Base-by-base conservation (phyloP, 192 early-diverging fungal genomes). In the Umbelopsis isabellina region DNA sequence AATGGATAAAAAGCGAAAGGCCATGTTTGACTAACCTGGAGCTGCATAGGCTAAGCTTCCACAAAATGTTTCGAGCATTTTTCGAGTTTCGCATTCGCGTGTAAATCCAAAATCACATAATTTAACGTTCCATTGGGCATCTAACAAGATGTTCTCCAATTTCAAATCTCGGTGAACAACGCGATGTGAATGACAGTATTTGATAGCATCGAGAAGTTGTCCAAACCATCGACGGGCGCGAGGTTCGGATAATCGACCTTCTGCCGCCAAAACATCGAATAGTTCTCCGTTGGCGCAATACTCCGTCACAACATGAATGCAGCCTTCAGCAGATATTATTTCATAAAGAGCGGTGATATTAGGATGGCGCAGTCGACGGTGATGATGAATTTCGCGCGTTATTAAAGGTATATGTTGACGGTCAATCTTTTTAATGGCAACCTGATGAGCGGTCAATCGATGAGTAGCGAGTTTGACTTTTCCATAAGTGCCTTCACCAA, bases 241-340 rank as follows among this genome's bases (percentile, higher is more conserved):
- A 10, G 71, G 51, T 44, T 85, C 85, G 33, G 74, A 78, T 41
- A 74, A 73, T 1, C 79, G 72, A 30, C 85, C 81, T 69, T 74
- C 72, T 21, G 70, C 65, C 25, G 82, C 74, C 1, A 89, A 71
- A 21, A 76, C 77, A 70, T 86, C 83, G 33, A 83, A 82, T 5
- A 88, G 64, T 68, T 93, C 91, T 13, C 92, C 92, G 49, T 87
- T 88, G 20, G 81, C 78, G 65, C 91, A 92, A 69, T 90, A 93
- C 76, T 95, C 93, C 45, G 86, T 86, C n/a, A 94, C 83, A 72
- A 95, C 86, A 74, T 92, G 91, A 67, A 95, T 93, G 61, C 88
- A 81, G 27, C 82, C 84, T 74, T 93, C 91, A 18, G 87, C 88
- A 20, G 82, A 74, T 22, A 94, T 82, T 21, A 95, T 88, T 72